Evolutionary conservation across 805 yeast species (phyloP).

Genomic region (Starmerella bacillaris): DNA sequence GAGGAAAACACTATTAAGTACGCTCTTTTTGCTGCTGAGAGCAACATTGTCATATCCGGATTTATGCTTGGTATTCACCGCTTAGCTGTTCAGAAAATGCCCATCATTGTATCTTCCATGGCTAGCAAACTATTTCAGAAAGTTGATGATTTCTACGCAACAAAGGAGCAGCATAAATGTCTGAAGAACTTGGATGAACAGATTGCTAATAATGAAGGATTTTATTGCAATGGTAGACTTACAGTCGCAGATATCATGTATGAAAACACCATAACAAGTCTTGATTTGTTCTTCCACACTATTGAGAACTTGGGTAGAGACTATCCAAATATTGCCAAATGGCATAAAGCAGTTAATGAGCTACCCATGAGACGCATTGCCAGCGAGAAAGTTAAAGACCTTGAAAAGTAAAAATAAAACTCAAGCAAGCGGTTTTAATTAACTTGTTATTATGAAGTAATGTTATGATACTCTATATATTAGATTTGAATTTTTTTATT

Average conservation of each 20-base stretch:
- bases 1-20: constrained; percentile 32
- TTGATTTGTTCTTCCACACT: constrained; percentile 1
- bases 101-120: constrained; percentile 17
- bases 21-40: constrained; percentile 43
- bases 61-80: constrained; percentile 25
- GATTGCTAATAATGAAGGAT: constrained; percentile 32
- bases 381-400: constrained; percentile 6
- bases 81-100: constrained; percentile 18
- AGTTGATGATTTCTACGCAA: constrained; percentile 33
- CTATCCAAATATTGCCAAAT: constrained; percentile 12
- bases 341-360: constrained; percentile 9
- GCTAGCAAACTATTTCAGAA: constrained; percentile 29
- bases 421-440: too few species aligned
- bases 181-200: constrained; percentile 28
- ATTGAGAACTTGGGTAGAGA: constrained; percentile 3
- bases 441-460: too few species aligned
- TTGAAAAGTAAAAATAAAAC: not conserved
- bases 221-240: constrained; percentile 40
- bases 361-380: constrained; percentile 6
- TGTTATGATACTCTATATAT: too few species aligned
- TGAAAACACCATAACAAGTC: constrained; percentile 6
- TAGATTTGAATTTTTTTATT: too few species aligned
- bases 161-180: constrained; percentile 29
- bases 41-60: constrained; percentile 36
- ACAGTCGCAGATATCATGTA: constrained; percentile 44